Evolutionary conservation across 805 yeast species (phyloP).

Genomic region (Kuraishia ogatae): DNA sequence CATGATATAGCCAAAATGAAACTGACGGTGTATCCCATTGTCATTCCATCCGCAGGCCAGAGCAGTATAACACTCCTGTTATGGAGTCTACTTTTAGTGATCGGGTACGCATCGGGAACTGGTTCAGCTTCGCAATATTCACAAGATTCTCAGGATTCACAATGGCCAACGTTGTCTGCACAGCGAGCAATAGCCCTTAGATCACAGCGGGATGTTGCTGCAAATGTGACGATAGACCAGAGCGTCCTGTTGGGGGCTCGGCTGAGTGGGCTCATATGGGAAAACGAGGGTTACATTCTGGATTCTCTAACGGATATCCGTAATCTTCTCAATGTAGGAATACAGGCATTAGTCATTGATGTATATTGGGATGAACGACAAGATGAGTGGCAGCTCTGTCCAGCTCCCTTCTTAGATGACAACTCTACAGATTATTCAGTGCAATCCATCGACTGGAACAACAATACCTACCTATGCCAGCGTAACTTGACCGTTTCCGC

Average conservation of each 20-base stretch:
- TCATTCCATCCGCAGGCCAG: background rate
- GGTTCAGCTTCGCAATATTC: no score
- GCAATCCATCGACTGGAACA: slow-evolving; percentile 3
- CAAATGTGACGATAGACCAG: slow-evolving; percentile 30
- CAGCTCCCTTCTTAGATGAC: slow-evolving; percentile 20
- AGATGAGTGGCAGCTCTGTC: slow-evolving; percentile 49
- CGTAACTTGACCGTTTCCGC: slow-evolving; percentile 14
- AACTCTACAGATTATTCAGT: slow-evolving; percentile 8
- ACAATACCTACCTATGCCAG: slow-evolving; percentile 13
- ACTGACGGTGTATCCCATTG: background rate
- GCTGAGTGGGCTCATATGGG: slow-evolving; percentile 23
- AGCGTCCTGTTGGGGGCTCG: slow-evolving; percentile 30
- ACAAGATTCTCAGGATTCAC: no score
- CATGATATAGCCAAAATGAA: background rate
- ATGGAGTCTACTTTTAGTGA: background rate
- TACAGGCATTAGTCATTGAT: slow-evolving; percentile 40
- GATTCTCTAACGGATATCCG: slow-evolving; percentile 19
- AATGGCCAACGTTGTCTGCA: slow-evolving; percentile 25
- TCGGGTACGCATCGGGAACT: background rate
- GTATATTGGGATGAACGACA: slow-evolving; percentile 44
- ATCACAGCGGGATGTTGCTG: slow-evolving; percentile 38
- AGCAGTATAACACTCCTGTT: background rate
- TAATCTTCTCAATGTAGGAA: slow-evolving; percentile 32
- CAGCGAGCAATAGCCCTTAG: slow-evolving; percentile 26
- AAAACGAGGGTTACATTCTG: slow-evolving; percentile 21